Conservation (phyloP, 208 protist genomes). For the Endotrypanum monterogeii region DNA sequence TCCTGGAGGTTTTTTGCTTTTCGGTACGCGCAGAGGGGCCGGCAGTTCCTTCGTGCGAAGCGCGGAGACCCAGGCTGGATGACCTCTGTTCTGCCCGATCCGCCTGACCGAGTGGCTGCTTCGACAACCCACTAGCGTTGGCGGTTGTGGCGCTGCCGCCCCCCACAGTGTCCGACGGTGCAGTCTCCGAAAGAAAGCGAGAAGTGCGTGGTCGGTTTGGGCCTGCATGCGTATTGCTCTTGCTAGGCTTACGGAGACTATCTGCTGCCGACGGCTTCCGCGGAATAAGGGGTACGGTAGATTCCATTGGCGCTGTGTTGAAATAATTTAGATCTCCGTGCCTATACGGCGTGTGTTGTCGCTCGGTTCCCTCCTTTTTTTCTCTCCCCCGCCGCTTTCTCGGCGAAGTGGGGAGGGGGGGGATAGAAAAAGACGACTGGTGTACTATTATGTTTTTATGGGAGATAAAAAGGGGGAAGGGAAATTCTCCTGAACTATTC, state of each 20-base stretch:
- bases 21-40: background rate
- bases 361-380: no score
- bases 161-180: background rate
- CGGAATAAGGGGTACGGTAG: background rate
- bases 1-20: constrained; percentile 9
- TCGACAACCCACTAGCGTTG: background rate
- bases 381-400: no score
- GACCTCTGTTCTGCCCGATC: background rate
- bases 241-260: background rate
- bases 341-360: no score
- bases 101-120: background rate
- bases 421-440: no score
- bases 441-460: no score
- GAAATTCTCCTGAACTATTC: no score
- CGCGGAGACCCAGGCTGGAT: constrained; percentile 1
- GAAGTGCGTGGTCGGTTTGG: background rate
- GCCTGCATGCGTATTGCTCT: background rate
- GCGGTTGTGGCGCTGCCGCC: background rate
- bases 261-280: constrained; percentile 6
- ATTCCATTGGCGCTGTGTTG: constrained; percentile 2
- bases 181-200: background rate
- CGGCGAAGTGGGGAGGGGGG: no score
- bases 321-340: background rate
- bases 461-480: no score
- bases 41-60: background rate